Evolutionary conservation across 2,329 filamentous ascomycete species (phyloP), one percentile per base, ranked within the genome.

Genomic region (Trichoderma sp.): DNA sequence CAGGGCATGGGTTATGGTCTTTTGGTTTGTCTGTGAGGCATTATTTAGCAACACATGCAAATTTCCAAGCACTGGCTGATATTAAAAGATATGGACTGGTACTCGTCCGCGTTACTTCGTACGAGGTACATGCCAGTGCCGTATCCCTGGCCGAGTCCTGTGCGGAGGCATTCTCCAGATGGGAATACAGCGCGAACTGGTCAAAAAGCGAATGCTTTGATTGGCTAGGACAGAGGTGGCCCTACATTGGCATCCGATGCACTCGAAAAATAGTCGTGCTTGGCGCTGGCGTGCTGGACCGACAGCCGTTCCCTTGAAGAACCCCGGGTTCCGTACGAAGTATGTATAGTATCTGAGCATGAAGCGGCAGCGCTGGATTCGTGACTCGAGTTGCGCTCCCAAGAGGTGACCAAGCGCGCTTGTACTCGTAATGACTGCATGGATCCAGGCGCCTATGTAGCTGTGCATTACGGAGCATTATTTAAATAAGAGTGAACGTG

Each of bases 401-500:
- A 24, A 28, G 57, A 60, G 28, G 28, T 61, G 47, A 53, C 21
- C 9, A 24, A 12, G 47, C 47, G 11, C 47, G 47, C 47, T 24
- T 53, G 21, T 24, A 14, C 47, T 24, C 43, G 47, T 6, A 53
- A 24, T 53, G n/a, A 21, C 26, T 5, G 47, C 39, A 51, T 34
- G 39, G 32, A 57, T 14, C 36, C 57, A 34, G 32, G 28, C 21
- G 32, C 26, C 21, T 28, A 18, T 21, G 30, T 32, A 65, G 47
- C 12, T 67, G 51, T 34, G 64, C 57, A 70, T 70, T 60, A 62
- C 57, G 66, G 56, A 70, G 56, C 24, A 68, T 60, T 68, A 36
- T 53, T 70, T n/a, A 61, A 69, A 70, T 70, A 70, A 70, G 66
- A 70, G 57, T 69, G 66, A 53, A 24, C 47, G 11, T 69, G 39